Evolutionary conservation across 2,329 filamentous ascomycete species (phyloP), one percentile per base, ranked within the genome.

Genomic region (Aureobasidium sp.): DNA sequence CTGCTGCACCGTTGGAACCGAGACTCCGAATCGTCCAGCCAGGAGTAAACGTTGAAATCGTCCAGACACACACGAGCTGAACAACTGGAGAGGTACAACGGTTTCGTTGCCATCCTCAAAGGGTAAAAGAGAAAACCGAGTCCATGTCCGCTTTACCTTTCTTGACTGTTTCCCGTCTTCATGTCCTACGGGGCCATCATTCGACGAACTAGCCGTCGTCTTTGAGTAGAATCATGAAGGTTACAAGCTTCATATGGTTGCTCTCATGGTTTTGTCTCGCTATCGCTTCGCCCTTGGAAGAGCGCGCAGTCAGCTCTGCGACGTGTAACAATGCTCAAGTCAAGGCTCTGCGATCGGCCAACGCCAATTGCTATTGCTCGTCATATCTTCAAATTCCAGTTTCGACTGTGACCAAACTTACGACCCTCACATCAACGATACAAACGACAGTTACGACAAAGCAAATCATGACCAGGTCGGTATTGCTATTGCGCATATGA

Each of bases 51-150:
- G 55, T 59, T 59, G 22, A 2, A 39, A 29, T 59, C 31, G 55
- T 39, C 42, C 42, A 59, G 55, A 5, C 22, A 34, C 20, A 57
- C 39, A 57, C 39, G 53, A 57, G 53, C 53, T 57, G 53, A 57
- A 56, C 52, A 58, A 37, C 41, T 59, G 44, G 55, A 59, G 55
- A 45, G 42, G 5, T 20, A 34, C 29, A 59, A 59, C 55, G 55
- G 42, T 48, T 57, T 44, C 27, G 53, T 45, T 34, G 41, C 53
- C 25, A 57, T 25, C 53, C 41, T 36, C 20, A 15, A 57, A 25
- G 39, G 12, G 53, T 45, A 55, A 34, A 57, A 57, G 53, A 31
- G 52, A 57, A 57, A 57, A 57, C 5, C 27, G 52, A 6, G 11
- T 17, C n/a, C 25, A 57, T 44, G 53, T 45, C 53, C 39, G 17